phyloP scores from a whole-genome alignment of 805 yeast genomes.

The Candida incommunis region DNA sequence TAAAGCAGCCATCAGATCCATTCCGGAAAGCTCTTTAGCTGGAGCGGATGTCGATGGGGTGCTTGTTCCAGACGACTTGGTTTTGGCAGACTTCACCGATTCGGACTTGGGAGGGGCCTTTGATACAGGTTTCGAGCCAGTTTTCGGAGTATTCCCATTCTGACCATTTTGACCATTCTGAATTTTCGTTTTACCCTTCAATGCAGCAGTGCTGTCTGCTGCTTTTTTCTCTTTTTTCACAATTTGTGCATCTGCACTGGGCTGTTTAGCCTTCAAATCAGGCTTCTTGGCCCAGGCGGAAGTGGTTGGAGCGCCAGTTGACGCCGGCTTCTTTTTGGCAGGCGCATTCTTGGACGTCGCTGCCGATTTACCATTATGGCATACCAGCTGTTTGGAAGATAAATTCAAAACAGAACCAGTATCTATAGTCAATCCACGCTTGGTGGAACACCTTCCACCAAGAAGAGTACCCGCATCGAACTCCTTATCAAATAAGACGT shows the following conservation, averaged over 20 bases:
- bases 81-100: conserved; percentile 14
- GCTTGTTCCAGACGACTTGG: conserved; percentile 3
- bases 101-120: conserved; percentile 4
- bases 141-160: conserved; percentile 1
- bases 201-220: conserved; percentile 2
- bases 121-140: background rate
- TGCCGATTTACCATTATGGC: conserved; percentile 43
- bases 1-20: background rate
- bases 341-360: conserved; percentile 6
- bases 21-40: conserved; percentile 11
- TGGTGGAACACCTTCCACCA: conserved; percentile 61
- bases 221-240: background rate
- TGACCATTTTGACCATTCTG: too few relatives aligned
- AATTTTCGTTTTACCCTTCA: conserved; percentile 7
- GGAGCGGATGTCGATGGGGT: conserved; percentile 13
- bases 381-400: conserved; percentile 59
- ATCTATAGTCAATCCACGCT: conserved; percentile 75
- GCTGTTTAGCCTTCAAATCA: background rate
- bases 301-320: conserved; percentile 20
- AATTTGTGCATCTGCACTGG: background rate
- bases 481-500: conserved; percentile 72
- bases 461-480: conserved; percentile 70
- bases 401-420: conserved; percentile 71
- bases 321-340: conserved; percentile 1
- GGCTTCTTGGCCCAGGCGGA: conserved; percentile 20